Conservation (phyloP, 495 filamentous ascomycete genomes). For the Daldinia decipiens region DNA sequence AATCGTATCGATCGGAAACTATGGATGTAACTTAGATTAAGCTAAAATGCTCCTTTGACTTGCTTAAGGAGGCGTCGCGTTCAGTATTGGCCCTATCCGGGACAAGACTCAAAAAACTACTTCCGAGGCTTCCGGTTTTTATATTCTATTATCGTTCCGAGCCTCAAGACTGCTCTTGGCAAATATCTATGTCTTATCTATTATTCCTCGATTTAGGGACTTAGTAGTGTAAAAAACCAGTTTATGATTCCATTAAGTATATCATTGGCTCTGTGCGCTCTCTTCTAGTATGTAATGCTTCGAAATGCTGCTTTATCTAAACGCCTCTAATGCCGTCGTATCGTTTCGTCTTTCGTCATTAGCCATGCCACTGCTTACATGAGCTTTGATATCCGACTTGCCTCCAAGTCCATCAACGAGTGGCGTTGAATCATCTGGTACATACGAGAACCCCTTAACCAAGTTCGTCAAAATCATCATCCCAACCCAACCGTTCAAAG, state of each 20-base stretch:
- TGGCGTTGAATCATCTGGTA: slow-evolving; percentile 1
- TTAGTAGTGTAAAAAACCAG: neutral
- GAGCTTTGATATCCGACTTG: neutral
- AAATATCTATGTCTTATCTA: too few species aligned
- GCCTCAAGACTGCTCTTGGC: too few species aligned
- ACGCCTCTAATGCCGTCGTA: slow-evolving; percentile 39
- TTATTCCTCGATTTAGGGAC: neutral
- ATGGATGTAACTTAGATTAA: too few species aligned
- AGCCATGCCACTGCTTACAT: slow-evolving; percentile 12
- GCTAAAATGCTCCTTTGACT: too few species aligned
- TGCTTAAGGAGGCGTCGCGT: too few species aligned
- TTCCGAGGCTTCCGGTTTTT: too few species aligned
- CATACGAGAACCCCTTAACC: slow-evolving; percentile 14
- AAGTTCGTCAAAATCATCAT: slow-evolving; percentile 68
- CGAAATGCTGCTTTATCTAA: slow-evolving; percentile 22
- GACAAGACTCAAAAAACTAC: too few species aligned
- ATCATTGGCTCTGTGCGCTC: neutral
- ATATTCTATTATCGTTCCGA: too few species aligned
- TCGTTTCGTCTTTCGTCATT: slow-evolving; percentile 32
- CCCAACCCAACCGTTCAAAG: slow-evolving; percentile 81
- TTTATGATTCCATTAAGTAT: slow-evolving; percentile 17
- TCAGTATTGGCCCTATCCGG: too few species aligned
- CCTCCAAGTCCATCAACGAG: neutral
- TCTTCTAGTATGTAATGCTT: slow-evolving; percentile 23
- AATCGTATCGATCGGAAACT: too few species aligned